These are phyloP conservation scores for Diplodia scrobiculata DNA, from an alignment of 2,329 filamentous ascomycete species.

Conservation along the genomic window DNA sequence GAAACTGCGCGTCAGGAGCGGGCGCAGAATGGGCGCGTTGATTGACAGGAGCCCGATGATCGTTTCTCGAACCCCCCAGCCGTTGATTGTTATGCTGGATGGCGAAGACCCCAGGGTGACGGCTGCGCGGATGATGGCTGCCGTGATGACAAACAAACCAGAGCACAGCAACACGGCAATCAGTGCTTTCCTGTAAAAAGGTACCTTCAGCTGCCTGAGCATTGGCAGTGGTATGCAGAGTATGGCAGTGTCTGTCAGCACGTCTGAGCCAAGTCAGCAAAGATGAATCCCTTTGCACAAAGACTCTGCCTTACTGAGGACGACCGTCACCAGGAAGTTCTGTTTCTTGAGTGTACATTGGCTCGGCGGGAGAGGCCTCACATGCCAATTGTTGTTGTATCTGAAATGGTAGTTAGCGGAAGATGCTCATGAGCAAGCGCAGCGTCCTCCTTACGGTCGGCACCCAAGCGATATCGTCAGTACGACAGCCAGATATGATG, in stretches of 20 bases:
- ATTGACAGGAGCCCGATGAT: constrained; percentile 44
- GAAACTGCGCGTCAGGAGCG: constrained; percentile 38
- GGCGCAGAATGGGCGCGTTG: constrained; percentile 43
- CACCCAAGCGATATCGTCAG: constrained; percentile 40
- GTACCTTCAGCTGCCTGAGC: constrained; percentile 40
- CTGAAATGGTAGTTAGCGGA: not conserved
- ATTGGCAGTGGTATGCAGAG: constrained; percentile 42
- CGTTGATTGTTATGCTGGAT: constrained; percentile 42
- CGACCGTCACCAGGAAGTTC: constrained; percentile 39
- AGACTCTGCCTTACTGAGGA: constrained; percentile 32
- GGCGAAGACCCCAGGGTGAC: constrained; percentile 39
- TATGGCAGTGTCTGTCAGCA: constrained; percentile 41
- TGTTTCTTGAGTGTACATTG: constrained; percentile 39
- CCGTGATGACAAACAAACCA: constrained; percentile 43
- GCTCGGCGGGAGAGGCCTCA: constrained; percentile 35
- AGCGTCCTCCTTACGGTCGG: constrained; percentile 31
- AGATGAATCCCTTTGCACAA: not conserved
- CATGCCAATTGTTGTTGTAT: constrained; percentile 38
- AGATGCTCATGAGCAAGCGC: not conserved
- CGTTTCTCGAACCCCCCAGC: constrained; percentile 45
- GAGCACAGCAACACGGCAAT: constrained; percentile 41
- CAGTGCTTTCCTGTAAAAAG: constrained; percentile 40
- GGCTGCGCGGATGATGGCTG: constrained; percentile 42
- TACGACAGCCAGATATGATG: constrained; percentile 41
- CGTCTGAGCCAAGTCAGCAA: constrained; percentile 30